Conservation (phyloP, 2,329 filamentous ascomycete genomes). For the Beauveria australis region DNA sequence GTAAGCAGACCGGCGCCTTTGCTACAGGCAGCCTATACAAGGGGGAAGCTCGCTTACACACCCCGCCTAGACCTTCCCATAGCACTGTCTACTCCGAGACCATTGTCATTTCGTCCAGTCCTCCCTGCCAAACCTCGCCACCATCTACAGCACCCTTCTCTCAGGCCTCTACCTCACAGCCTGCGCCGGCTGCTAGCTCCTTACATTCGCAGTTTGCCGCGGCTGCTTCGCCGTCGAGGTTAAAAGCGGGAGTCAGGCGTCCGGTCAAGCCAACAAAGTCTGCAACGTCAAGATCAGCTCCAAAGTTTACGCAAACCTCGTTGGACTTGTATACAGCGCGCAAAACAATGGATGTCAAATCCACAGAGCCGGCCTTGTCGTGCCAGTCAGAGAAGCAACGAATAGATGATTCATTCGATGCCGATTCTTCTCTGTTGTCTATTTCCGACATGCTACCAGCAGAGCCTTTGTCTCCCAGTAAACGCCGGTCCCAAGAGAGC, state of each 20-base stretch:
- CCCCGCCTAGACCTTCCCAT: slow-evolving; percentile 7
- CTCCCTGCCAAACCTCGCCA: slow-evolving; percentile 20
- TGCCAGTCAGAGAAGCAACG: background rate
- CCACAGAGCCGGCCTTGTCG: background rate
- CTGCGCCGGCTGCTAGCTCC: slow-evolving; percentile 17
- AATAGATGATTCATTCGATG: background rate
- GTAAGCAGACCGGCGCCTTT: slow-evolving; percentile 28
- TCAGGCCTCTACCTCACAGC: slow-evolving; percentile 11
- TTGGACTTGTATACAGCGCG: slow-evolving; percentile 22
- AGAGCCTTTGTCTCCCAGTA: slow-evolving; percentile 4
- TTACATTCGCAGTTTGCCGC: slow-evolving; percentile 19
- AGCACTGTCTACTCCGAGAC: background rate
- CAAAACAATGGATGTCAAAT: background rate
- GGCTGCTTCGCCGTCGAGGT: slow-evolving; percentile 9
- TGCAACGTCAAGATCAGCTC: slow-evolving; percentile 10
- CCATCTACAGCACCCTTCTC: slow-evolving; percentile 18
- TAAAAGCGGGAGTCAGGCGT: background rate
- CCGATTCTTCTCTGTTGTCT: background rate
- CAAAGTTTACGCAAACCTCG: slow-evolving; percentile 25
- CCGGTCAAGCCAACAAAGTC: background rate
- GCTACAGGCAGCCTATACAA: slow-evolving; percentile 13
- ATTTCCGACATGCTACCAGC: background rate
- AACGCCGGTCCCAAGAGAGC: slow-evolving; percentile 6
- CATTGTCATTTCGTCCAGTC: slow-evolving; percentile 10
- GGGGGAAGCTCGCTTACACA: slow-evolving; percentile 10